These are phyloP conservation scores for Daldinia vernicosa DNA, from an alignment of 495 filamentous ascomycete genomes.

Conservation along the genomic window DNA sequence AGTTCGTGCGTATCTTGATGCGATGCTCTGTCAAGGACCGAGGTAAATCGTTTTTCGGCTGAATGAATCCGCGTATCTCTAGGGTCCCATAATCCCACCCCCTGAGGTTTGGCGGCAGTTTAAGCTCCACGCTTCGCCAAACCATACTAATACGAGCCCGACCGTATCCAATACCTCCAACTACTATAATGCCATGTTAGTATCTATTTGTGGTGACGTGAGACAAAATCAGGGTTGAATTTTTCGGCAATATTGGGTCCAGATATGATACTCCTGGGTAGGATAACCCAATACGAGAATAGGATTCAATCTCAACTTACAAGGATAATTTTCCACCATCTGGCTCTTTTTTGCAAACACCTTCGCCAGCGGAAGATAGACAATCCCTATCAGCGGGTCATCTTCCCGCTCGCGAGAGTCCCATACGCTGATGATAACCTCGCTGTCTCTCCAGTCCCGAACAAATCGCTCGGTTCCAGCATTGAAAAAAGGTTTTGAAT, in stretches of 20 bases:
- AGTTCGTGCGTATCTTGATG: constrained; percentile 64
- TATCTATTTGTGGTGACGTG: background rate
- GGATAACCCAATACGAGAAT: constrained; percentile 43
- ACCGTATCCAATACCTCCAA: constrained; percentile 75
- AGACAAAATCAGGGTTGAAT: constrained; percentile 3
- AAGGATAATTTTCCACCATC: constrained; percentile 67
- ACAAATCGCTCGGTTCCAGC: constrained; percentile 77
- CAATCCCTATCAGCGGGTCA: constrained; percentile 71
- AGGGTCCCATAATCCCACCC: constrained; percentile 76
- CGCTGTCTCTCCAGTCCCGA: constrained; percentile 70
- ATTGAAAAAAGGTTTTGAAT: constrained; percentile 80
- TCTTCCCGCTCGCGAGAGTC: constrained; percentile 71
- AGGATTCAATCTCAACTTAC: constrained; percentile 40
- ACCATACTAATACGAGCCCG: constrained; percentile 71
- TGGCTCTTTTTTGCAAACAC: constrained; percentile 67
- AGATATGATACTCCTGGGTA: background rate
- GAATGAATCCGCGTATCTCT: constrained; percentile 58
- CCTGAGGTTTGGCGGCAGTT: constrained; percentile 61
- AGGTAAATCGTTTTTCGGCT: constrained; percentile 50
- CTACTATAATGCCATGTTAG: constrained; percentile 40
- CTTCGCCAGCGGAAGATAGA: constrained; percentile 68
- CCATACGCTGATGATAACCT: constrained; percentile 71
- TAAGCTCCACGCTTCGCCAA: constrained; percentile 71
- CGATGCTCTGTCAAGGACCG: constrained; percentile 55
- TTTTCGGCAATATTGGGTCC: background rate